Evolutionary conservation across 1,139 yeast species (phyloP).

Genomic region (Kurtzmaniella quercitrusa): DNA sequence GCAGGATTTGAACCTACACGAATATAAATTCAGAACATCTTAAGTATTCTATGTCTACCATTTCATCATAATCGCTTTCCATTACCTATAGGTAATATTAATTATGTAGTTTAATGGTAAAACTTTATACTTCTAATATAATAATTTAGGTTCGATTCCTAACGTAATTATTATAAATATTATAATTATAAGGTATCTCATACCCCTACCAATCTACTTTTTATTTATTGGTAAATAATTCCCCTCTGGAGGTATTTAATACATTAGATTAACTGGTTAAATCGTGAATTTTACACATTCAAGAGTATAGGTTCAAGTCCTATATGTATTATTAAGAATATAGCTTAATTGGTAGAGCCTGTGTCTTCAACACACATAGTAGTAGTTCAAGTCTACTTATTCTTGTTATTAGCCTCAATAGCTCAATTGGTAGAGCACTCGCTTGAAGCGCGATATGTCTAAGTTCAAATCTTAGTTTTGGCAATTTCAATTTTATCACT

Average conservation of each 20-base stretch:
- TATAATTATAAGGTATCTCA: too few relatives aligned
- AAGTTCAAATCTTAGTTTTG: background rate
- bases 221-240: too few relatives aligned
- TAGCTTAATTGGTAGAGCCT: constrained; percentile 1
- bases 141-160: background rate
- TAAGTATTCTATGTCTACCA: background rate
- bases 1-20: background rate
- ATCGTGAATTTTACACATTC: constrained; percentile 1
- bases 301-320: constrained; percentile 1
- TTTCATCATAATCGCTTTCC: background rate
- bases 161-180: background rate
- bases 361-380: constrained; percentile 1
- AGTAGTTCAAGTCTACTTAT: background rate
- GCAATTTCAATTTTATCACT: too few relatives aligned
- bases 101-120: background rate
- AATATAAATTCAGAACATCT: background rate
- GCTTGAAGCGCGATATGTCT: background rate
- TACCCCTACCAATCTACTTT: too few relatives aligned
- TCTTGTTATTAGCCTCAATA: background rate
- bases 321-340: background rate
- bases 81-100: background rate
- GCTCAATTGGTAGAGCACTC: background rate
- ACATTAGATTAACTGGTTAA: background rate
- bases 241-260: background rate
- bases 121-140: background rate